Base-by-base conservation (phyloP, 2,329 filamentous ascomycete genomes). In the Cercospora sesami region DNA sequence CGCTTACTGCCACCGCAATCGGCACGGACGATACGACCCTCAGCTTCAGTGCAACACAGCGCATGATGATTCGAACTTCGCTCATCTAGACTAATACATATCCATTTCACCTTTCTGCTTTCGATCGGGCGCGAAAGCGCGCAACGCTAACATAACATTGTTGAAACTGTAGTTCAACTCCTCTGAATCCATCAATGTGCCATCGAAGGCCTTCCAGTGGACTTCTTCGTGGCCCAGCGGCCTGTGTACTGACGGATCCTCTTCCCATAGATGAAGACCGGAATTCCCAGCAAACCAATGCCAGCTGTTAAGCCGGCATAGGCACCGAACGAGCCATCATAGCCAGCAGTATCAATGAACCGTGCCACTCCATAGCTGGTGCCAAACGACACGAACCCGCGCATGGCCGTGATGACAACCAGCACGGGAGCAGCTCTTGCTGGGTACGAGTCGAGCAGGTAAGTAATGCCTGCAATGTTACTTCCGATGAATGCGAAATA, bases 301-400 rank as follows among this genome's bases (percentile, higher is more conserved):
- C 74, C 39, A 1, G 72, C 77, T 9, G 76, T 78, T 18, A 78
- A 60, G 16, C 74, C 76, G 21, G 72, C 76, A 66, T 77, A 78
- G 3, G 73, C 72, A 2, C 74, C 74, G 45, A 79, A 78, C 0
- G 77, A 73, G 4, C 78, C 76, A 60, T 78, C 75, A 26, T 79
- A 79, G 1, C 78, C 77, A 60, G 67, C 62, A 28, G 69, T 73
- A 9, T 76, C 74, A 16, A 79, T 77, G 65, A 78, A 78, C 10
- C 73, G 73, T 10, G 72, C 75, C 16, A 79, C 79, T 10, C 80
- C 79, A 70, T 81, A 82, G 62, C 78, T 80, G 5, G 73, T 73
- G 16, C 81, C 82, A 62, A 84, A 84, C 0, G 79, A 81, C 8
- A 84, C 80, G 51, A 84, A 79, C 0, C 82, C 82, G 2, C 82